phyloP scores from a whole-genome alignment of 2,329 filamentous ascomycete genomes.

The Ilyonectria mors-panacis region DNA sequence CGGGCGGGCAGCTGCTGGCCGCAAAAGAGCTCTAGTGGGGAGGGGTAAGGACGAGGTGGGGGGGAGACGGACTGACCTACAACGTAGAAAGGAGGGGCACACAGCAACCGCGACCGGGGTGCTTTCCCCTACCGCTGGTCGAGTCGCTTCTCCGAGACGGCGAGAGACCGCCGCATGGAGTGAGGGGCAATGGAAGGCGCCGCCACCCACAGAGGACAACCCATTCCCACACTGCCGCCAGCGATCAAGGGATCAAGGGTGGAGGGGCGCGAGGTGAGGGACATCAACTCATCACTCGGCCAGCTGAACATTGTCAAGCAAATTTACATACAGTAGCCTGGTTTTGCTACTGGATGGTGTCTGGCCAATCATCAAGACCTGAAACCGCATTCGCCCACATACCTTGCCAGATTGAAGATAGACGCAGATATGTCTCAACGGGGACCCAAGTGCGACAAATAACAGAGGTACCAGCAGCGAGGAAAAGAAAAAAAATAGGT shows the following conservation, averaged over 20 bases:
- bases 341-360: constrained; percentile 2
- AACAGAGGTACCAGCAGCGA: not conserved
- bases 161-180: constrained; percentile 18
- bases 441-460: constrained; percentile 24
- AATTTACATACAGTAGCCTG: not conserved
- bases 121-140: constrained; percentile 1
- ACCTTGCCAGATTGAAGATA: constrained; percentile 15
- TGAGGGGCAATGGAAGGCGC: constrained; percentile 27
- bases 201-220: constrained; percentile 25
- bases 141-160: constrained; percentile 20
- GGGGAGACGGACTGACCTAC: constrained; percentile 14
- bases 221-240: constrained; percentile 20
- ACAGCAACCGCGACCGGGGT: constrained; percentile 11
- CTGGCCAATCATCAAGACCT: constrained; percentile 21
- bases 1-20: constrained; percentile 14
- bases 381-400: constrained; percentile 16
- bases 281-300: not conserved
- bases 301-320: not conserved
- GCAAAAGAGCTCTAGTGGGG: constrained; percentile 26
- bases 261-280: not conserved
- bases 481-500: constrained; percentile 4
- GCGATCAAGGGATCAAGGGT: constrained; percentile 10
- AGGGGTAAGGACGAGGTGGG: constrained; percentile 25
- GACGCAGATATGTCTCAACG: constrained; percentile 24
- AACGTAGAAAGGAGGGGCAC: constrained; percentile 26